Conservation (phyloP, 1,284 basidiomycete genomes). For the Fomitopsis pinicola region DNA sequence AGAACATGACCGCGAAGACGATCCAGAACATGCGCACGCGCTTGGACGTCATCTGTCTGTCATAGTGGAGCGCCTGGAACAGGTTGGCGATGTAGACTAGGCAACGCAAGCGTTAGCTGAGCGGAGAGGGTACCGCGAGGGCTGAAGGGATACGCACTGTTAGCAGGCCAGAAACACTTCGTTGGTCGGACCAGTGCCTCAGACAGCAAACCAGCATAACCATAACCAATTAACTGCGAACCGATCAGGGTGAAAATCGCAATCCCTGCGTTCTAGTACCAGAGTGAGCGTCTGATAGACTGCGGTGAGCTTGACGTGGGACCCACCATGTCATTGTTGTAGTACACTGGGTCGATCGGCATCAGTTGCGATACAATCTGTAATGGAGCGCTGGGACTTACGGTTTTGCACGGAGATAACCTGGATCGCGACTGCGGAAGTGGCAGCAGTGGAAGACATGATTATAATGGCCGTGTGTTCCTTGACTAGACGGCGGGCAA, state of each 20-base stretch:
- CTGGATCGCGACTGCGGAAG: slow-evolving; percentile 32
- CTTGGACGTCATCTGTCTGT: slow-evolving; percentile 24
- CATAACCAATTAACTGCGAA: slow-evolving; percentile 28
- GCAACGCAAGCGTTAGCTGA: neutral
- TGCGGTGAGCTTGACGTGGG: neutral
- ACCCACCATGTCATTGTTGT: slow-evolving; percentile 27
- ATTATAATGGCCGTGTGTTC: slow-evolving; percentile 32
- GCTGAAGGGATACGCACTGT: slow-evolving; percentile 16
- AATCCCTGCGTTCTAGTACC: slow-evolving; percentile 20
- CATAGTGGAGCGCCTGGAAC: slow-evolving; percentile 29
- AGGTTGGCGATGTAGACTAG: slow-evolving; percentile 26
- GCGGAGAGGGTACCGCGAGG: neutral
- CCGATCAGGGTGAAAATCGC: slow-evolving; percentile 31
- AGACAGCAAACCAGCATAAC: slow-evolving; percentile 27
- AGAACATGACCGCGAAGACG: slow-evolving; percentile 21
- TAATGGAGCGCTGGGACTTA: slow-evolving; percentile 11
- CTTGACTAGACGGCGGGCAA: slow-evolving; percentile 21
- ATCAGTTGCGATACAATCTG: neutral
- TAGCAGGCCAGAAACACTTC: slow-evolving; percentile 29
- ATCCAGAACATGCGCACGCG: slow-evolving; percentile 28
- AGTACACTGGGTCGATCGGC: slow-evolving; percentile 23
- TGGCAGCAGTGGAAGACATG: slow-evolving; percentile 32
- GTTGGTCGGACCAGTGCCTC: slow-evolving; percentile 29
- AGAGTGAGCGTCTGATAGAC: neutral
- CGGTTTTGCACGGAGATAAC: slow-evolving; percentile 33